A percentile compares a stretch with the other conserved stretches of the same genome.
These are phyloP conservation scores for Ustilago lituana DNA, from an alignment of 1,284 basidiomycete species.

Conservation along the genomic window DNA sequence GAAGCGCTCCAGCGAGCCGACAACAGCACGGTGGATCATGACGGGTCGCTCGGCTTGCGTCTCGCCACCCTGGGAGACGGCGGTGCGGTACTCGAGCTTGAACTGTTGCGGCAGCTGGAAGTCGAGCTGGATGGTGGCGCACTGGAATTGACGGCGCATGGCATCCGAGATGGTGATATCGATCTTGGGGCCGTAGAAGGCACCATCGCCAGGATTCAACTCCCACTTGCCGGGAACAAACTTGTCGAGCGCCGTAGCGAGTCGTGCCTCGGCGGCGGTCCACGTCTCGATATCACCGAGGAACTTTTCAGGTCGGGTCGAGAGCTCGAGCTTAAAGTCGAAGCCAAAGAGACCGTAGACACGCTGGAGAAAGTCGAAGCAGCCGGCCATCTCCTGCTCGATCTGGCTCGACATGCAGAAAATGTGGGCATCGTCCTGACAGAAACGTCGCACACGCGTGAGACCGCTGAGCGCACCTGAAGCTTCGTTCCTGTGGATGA, in stretches of 20 bases:
- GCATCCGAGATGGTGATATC: constrained; percentile 98
- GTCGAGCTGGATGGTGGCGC: constrained; percentile 98
- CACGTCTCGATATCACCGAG: constrained; percentile 90
- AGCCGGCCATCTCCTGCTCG: constrained; percentile 82
- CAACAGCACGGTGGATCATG: constrained; percentile 97
- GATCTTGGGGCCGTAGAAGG: constrained; percentile 77
- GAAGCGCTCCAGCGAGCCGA: constrained; percentile 94
- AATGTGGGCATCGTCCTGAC: constrained; percentile 96
- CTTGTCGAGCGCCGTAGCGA: constrained; percentile 84
- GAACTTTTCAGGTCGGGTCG: constrained; percentile 94
- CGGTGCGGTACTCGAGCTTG: constrained; percentile 86
- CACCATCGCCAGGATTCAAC: constrained; percentile 94
- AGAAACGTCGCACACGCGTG: constrained; percentile 91
- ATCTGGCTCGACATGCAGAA: constrained; percentile 97
- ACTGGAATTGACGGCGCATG: constrained; percentile 87
- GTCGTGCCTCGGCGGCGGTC: constrained; percentile 90
- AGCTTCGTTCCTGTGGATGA: constrained; percentile 96
- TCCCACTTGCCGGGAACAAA: constrained; percentile 91
- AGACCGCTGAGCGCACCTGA: constrained; percentile 92
- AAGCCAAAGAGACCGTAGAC: constrained; percentile 98
- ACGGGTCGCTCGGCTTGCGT: constrained; percentile 80
- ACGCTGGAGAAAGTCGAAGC: constrained; percentile 91
- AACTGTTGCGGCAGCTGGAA: constrained; percentile 99
- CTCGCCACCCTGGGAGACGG: constrained; percentile 66
- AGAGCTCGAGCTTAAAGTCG: constrained; percentile 93